phyloP scores from a whole-genome alignment of 1,284 basidiomycete species.

The Leucoagaricus sp. region DNA sequence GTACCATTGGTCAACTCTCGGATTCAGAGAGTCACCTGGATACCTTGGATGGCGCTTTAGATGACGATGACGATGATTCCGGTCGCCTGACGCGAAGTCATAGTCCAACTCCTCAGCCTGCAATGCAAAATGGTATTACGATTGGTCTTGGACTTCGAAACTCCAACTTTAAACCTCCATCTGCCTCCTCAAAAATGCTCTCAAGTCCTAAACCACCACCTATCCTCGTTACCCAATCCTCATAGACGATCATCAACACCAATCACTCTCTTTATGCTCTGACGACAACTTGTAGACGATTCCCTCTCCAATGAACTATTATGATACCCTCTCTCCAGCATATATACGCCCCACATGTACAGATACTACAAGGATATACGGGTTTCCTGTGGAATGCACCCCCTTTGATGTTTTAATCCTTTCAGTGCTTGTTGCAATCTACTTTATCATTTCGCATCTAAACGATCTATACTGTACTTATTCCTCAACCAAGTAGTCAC shows the following conservation, averaged over 20 bases:
- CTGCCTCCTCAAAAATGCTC: conserved; percentile 27
- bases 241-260: conserved; percentile 17
- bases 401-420: background rate
- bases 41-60: conserved; percentile 13
- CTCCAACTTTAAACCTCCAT: conserved; percentile 28
- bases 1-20: conserved; percentile 22
- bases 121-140: background rate
- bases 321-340: conserved; percentile 1
- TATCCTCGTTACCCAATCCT: conserved; percentile 36
- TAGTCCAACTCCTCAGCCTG: conserved; percentile 12
- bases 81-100: conserved; percentile 1
- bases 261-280: background rate
- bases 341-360: background rate
- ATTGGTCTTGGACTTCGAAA: background rate
- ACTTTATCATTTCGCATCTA: background rate
- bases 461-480: conserved; percentile 5
- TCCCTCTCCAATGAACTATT: background rate
- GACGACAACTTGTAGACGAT: background rate
- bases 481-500: background rate
- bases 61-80: conserved; percentile 24
- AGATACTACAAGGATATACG: too few relatives aligned
- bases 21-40: conserved; percentile 12
- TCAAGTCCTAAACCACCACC: conserved; percentile 33
- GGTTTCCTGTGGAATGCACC: background rate
- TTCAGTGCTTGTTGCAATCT: background rate